Evolutionary conservation across 768 basidiomycete genomes (phyloP), one percentile per base, ranked within the genome.

Genomic region (Lactarius evosmus): DNA sequence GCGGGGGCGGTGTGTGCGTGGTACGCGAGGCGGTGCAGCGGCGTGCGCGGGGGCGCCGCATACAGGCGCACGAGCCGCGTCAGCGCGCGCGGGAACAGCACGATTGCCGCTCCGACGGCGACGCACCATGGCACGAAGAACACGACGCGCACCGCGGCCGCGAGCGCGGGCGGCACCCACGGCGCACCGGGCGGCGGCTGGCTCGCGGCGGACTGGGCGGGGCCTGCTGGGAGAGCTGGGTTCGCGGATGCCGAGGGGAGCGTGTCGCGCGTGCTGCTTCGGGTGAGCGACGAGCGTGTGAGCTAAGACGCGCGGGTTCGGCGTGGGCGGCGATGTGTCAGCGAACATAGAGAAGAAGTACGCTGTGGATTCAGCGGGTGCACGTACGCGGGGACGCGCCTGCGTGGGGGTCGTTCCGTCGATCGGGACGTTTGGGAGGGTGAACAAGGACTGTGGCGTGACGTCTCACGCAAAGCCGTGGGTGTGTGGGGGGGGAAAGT

Each of bases 61-160:
- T 63, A 63, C 19, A 44, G 27, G 19, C 61, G 62, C 12, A 66
- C 66, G 36, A 61, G 61, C 16, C 22, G n/a, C n/a, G 53, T 25
- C 3, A 66, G 38, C 14, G 32, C n/a, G 11, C 58, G 61, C 2
- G 67, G 67, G 22, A 56, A 41, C 22, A 68, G 33, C 9, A 56
- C 32, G 32, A 68, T 62, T 0, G 52, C 41, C 12, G 62, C 66
- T 44, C 66, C 67, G 36, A 68, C 65, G 55, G 57, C 51, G 36
- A 68, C 17, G 36, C 61, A 63, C 66, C 66, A 68, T 1, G 65
- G 61, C 11, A 66, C 56, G 62, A 68, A 66, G 51, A 68, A 33
- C 7, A 63, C 7, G 50, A 59, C 7, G 29, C 67, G 67, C 29
- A 30, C 17, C 19, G 55, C 32, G 17, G 33, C 17, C 9, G 51